Base-by-base conservation (phyloP, 2,329 filamentous ascomycete genomes). In the Clonostachys rosea region DNA sequence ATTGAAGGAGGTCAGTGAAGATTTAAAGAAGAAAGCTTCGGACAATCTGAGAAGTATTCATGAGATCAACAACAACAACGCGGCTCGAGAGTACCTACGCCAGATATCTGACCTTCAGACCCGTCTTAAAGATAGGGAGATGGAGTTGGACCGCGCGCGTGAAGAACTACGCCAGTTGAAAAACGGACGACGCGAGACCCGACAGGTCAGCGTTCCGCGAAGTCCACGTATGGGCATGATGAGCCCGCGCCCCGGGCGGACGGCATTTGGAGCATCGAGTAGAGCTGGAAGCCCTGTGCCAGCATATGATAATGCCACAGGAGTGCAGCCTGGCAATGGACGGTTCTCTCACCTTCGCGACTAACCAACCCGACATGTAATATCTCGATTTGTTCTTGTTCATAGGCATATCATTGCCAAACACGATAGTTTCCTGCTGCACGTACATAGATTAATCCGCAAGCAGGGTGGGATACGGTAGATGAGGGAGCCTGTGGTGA, bases 171-270 rank as follows among this genome's bases (percentile, higher is more conserved):
- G 67, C 8, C 50, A 62, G 39, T 57, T 74, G 39, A 75, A 70
- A 55, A 77, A 69, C 50, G 71, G 69, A 16, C 71, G 79, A 6
- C 68, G 79, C 42, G 78, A 81, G 59, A 83, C 79, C 5, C 66
- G 79, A 35, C 73, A 76, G 55, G 69, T 65, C 45, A 82, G 78
- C 53, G 77, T 80, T 18, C 79, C 79, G 44, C 74, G 76, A 18
- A 82, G 78, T 56, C 79, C 79, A n/a, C 70, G 76, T 7, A 65
- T 75, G 52, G 68, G 71, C 34, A 64, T 79, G 45, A 74, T 79
- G 66, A 81, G 78, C 50, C 78, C 78, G 3, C 65, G 50, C 24
- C 30, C 43, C 14, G 39, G 43, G 10, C 43, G 41, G n/a, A 34
- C 39, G n/a, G 44, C 36, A 16, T 42, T 37, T 36, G 63, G n/a